Percentiles rank a stretch among this genome's conserved stretches.
These are phyloP conservation scores for Hibiscus mutabilis DNA, from an alignment of 345 rosid genomes.

Conservation along the genomic window DNA sequence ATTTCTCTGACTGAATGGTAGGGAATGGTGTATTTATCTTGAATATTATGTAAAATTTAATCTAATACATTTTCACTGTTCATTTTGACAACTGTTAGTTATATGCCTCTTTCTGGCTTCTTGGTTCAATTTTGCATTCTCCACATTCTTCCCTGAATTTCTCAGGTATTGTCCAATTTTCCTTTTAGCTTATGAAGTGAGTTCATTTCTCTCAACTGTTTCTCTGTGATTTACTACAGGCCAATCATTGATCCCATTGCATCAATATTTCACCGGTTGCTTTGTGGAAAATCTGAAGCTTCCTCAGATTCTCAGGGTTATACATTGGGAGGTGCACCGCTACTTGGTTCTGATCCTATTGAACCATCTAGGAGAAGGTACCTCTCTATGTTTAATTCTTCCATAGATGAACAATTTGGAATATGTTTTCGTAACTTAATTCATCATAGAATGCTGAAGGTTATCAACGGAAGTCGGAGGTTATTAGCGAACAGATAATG, in stretches of 20 bases:
- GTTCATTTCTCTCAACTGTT: slow-evolving; percentile 6
- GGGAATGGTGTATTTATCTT: not conserved
- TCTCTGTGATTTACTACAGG: slow-evolving; percentile 30
- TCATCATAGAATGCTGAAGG: not conserved
- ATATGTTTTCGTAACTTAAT: not conserved
- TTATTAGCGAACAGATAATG: too few relatives aligned
- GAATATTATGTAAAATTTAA: not conserved
- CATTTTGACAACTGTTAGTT: slow-evolving; percentile 34
- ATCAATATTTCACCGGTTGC: slow-evolving; percentile 69
- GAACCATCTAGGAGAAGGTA: slow-evolving; percentile 98
- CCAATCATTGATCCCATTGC: slow-evolving; percentile 83
- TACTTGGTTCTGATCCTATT: slow-evolving; percentile 92
- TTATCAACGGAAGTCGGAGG: too few relatives aligned
- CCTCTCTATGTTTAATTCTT: not conserved
- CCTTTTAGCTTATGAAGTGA: not conserved
- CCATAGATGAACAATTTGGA: not conserved
- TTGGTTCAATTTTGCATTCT: slow-evolving; percentile 90
- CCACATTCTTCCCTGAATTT: slow-evolving; percentile 85
- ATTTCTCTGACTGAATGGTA: not conserved
- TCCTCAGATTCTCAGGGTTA: slow-evolving; percentile 43
- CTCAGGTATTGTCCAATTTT: slow-evolving; percentile 43
- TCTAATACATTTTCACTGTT: not conserved
- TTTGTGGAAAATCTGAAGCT: slow-evolving; percentile 65
- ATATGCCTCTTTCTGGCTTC: slow-evolving; percentile 94
- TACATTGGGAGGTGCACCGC: slow-evolving; percentile 51